A percentile compares a stretch with the other conserved stretches of the same genome.
Evolutionary conservation across 331 rosid genomes (phyloP).

Genomic region (Acacia concinna): DNA sequence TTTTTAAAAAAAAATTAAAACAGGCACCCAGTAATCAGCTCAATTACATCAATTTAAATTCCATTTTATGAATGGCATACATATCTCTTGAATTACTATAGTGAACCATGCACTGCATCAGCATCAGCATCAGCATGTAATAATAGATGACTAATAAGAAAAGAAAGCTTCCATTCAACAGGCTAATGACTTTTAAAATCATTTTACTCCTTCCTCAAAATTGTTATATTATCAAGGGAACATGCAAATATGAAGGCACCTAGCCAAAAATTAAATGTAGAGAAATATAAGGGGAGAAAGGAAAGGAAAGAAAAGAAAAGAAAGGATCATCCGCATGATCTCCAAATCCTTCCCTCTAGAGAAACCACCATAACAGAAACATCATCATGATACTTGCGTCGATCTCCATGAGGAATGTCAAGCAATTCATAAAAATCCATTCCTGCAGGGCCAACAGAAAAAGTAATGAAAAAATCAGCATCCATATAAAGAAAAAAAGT

Average conservation of each 20-base stretch:
- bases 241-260: conserved; percentile 44
- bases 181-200: conserved; percentile 38
- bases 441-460: conserved; percentile 29
- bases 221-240: conserved; percentile 43
- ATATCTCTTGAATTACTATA: not conserved
- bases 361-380: conserved; percentile 68
- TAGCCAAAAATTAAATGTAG: conserved; percentile 30
- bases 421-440: conserved; percentile 68
- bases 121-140: too few species aligned
- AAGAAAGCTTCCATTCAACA: conserved; percentile 16
- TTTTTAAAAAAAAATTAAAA: not conserved
- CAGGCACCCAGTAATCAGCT: not conserved
- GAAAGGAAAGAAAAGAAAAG: too few species aligned
- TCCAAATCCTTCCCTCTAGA: conserved; percentile 69
- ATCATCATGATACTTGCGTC: conserved; percentile 69
- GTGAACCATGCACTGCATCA: not conserved
- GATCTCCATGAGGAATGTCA: conserved; percentile 64
- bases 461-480: not conserved
- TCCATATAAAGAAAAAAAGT: not conserved
- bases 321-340: conserved; percentile 53
- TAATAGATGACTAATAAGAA: not conserved
- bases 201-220: conserved; percentile 50
- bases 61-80: not conserved
- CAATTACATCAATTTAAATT: not conserved
- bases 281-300: not conserved